Evolutionary conservation across 805 yeast genomes (phyloP), one percentile per base, ranked within the genome.

Genomic region (Debaryomyces hansenii): DNA sequence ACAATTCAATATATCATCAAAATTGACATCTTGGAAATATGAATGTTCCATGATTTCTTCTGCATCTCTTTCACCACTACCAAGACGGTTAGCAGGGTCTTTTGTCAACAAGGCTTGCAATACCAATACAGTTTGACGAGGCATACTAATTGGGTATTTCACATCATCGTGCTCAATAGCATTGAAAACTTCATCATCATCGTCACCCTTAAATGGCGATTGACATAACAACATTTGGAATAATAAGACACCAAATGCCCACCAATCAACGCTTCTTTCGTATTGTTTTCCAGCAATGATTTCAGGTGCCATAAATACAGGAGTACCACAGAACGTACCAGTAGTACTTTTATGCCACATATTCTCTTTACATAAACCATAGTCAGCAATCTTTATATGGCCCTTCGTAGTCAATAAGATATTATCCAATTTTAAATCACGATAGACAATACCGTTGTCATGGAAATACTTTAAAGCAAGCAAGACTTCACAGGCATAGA

Each of bases 281-380:
- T 94, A 94, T 49, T 84, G 87, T 66, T 91, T 96, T 45, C 94
- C 98, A 53, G 89, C 84, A 60, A 94, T 75, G 55, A 94, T 92
- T 67, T 94, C 99, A 0, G 99, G 99, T 1, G 99, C 99, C 96
- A 94, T 94, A 56, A 94, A 88, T 66, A 94, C 99, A 0, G 99
- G 99, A 2, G 99, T 94, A 57, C 99, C 99, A 74, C 99, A 94
- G 73, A 92, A 94, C 0, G 99, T 94, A 4, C 89, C 84, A 0
- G 97, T 94, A 15, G 91, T 89, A 55, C 79, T 82, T 10, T 90
- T 90, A 62, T 72, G 75, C 84, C 90, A 84, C 95, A 89, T 89
- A 28, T 78, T 87, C 57, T 90, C 98, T 66, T 94, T 94, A 77
- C 99, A 94, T 56, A 94, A 77, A 42, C 99, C 99, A 63, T 92